Base-by-base conservation (phyloP, 148 eudicot genomes). In the Limonium bicolor region DNA sequence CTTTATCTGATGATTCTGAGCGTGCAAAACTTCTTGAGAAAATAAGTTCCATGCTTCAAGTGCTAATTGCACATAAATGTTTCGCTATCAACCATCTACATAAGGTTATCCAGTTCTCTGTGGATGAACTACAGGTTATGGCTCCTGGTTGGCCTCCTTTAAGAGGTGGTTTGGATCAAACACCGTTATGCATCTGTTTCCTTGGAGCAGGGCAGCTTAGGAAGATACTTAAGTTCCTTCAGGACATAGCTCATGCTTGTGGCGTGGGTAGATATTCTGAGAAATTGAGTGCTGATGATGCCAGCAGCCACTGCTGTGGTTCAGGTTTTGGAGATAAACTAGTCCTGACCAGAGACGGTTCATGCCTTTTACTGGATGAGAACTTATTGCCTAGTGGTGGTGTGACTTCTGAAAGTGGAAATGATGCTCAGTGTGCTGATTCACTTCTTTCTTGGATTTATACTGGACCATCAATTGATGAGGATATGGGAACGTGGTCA, bases 171-270 rank as follows among this genome's bases (percentile, higher is more conserved):
- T 36, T 81, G 48, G 94, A 78, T 46, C 77, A 81, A 60, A 56
- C 86, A 27, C 99, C 95, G 17, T 2, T 63, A 23, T 85, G 95
- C 56, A 92, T 92, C 37, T 92, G 99, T 71, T 85, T 85, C 71
- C 42, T 92, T 70, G 80, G 76, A 46, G 74, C 72, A 52, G 15
- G 50, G 7, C 74, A 74, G 68, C 88, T 92, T 46, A 71, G 53
- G 63, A 92, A 76, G 63, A 66, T 92, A 14, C 42, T 60, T 4
- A 74, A 76, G 31, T 85, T 59, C 56, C 61, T 92, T 51, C 88
- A 92, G 66, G 85, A 78, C 30, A 50, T 92, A 42, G 68, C 72
- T 45, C 66, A 65, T 58, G 62, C 86, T 48, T 73, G 88, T 65
- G 87, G 85, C 27, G 33, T 69, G 62, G 72, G 64, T 55, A 63